phyloP scores from a whole-genome alignment of 768 basidiomycete species.

The Leccinum broughii region DNA sequence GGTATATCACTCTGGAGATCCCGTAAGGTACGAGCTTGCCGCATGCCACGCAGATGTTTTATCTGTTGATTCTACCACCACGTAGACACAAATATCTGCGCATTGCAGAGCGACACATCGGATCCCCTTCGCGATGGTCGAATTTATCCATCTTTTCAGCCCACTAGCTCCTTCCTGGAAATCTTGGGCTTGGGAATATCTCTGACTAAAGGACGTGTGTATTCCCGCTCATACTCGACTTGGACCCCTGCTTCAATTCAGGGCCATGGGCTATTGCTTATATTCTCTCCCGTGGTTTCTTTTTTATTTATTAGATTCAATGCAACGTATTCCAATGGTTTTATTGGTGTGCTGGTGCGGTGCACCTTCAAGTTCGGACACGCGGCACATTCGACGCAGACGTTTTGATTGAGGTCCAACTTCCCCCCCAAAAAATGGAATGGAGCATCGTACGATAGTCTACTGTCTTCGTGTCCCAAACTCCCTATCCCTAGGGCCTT shows the following conservation, averaged over 20 bases:
- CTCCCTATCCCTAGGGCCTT: not conserved
- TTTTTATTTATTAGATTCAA: not conserved
- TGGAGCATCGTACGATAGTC: not conserved
- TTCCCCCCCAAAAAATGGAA: not conserved
- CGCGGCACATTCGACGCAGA: not conserved
- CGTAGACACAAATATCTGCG: conserved; percentile 13
- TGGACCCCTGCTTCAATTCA: not conserved
- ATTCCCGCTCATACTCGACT: not conserved
- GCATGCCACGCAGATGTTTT: conserved; percentile 8
- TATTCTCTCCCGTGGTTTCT: not conserved
- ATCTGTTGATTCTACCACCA: conserved; percentile 10
- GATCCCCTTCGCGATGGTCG: not conserved
- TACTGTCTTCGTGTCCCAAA: not conserved
- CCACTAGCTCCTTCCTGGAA: not conserved
- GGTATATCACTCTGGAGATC: conserved; percentile 1
- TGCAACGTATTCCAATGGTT: not conserved
- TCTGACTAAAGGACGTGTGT: too few relatives aligned
- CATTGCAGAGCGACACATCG: not conserved
- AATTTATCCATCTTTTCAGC: conserved; percentile 1
- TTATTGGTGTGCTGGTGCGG: not conserved
- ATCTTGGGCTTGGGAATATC: not conserved
- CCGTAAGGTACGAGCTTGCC: not conserved
- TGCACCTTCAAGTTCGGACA: not conserved
- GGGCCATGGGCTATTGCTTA: conserved; percentile 1
- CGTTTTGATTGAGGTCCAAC: not conserved